Evolutionary conservation across 345 rosid species (phyloP), one percentile per base, ranked within the genome.

Genomic region (Populus deltoides): DNA sequence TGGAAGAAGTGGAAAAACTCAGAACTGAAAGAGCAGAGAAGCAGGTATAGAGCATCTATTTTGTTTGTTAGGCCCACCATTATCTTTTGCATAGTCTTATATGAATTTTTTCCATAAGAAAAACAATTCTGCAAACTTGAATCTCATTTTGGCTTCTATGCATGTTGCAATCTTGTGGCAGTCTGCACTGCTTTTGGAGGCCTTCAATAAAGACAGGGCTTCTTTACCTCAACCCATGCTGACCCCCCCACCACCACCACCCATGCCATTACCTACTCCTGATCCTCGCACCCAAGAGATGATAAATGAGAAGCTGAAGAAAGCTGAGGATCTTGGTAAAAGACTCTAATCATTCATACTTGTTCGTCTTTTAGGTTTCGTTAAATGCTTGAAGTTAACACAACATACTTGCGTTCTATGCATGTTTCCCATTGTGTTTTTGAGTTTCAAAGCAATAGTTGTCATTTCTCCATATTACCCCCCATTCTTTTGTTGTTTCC

Each of bases 181-280:
- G 99, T 91, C 99, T 62, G 88, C 86, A 80, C 90, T 94, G 74
- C 97, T 97, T 74, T 85, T 97, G 92, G 99, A 94, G 82, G 98
- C 98, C 82, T 97, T 97, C 86, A 97, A 94, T 75, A 97, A 94
- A 87, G 99, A 97, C 83, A 90, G 99, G 78, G 97, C 98, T 57
- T 88, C 97, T 66, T 92, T 97, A 83, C 99, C 97, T 45, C 97
- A 92, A 81, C 97, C 99, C 7, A 74, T 85, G 38, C 97, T 91
- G 77, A 90, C 89, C 73, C 93, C 90, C 76, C 93, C 89, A 17
- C 85, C 97, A 47, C 75, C 90, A 85, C 90, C 95, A 76, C 85
- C 95, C 45, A 78, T 93, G 84, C 94, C 91, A 53, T 74, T 83
- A 8, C 87, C 89, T 83, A 83, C 92, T 33, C 97, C 93, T 1